Evolutionary conservation across 768 basidiomycete species (phyloP), one percentile per base, ranked within the genome.

Genomic region (Exidia glandulosa): DNA sequence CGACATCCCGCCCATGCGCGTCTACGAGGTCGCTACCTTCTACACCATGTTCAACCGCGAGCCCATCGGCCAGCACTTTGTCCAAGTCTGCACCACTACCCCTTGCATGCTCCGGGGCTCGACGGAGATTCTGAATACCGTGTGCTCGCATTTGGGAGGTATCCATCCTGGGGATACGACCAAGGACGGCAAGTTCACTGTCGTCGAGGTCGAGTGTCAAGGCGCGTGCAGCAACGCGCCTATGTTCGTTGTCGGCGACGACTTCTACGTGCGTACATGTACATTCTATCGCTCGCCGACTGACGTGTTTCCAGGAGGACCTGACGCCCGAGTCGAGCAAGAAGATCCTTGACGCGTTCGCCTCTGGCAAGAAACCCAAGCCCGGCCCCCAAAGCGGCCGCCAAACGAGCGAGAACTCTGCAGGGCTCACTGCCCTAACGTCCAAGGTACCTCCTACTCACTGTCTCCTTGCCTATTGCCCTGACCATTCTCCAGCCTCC

Each of bases 11-110:
- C 90, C 91, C 57, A 98, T 99, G 96, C 88, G 96, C 10, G 96
- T 97, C 2, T 99, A 99, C 71, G 96, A 99, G 74, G 96, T 99
- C 57, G 95, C 95, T 19, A 94, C 93, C 14, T 99, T 99, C 77
- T 99, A 99, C 74, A 99, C 96, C 66, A 98, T 99, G 95, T 98
- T 97, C 81, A 99, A 97, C 78, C 83, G 94, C 91, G 94, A 96
- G 73, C 95, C 94, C 4, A 91, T 97, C 59, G 94, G 92, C 30
- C 76, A 88, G 66, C 80, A 97, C 71, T 97, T 98, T 68, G 86
- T 99, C 33, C 95, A 98, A 75, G 90, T 98, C 60, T 99, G 96
- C 79, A 98, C 96, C 32, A 98, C 96, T 34, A 98, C 96, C 7
- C 96, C 96, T 19, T 99, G 96, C 76, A 94, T 95, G 88, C 80